Base-by-base conservation (phyloP, 176 grass and related monocot species). In the Aegilops speltoides region DNA sequence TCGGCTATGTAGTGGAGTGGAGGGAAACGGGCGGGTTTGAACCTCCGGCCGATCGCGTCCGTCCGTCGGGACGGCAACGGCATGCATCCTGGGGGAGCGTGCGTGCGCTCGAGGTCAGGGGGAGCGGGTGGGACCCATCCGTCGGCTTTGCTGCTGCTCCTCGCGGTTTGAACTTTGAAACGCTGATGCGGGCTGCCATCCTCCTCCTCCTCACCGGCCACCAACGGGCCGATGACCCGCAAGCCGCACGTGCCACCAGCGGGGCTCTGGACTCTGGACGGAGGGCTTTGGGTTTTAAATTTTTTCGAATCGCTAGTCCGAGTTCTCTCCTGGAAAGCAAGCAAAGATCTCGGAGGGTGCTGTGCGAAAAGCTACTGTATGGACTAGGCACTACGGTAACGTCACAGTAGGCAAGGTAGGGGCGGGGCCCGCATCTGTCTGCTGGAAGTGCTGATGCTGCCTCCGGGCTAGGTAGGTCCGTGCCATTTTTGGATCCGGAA, bases 31-130 rank as follows among this genome's bases (percentile, higher is more conserved):
- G n/a, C 3, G 13, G 5, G 67, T 80, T 56, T 40, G 57, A 84
- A 79, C 57, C 10, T 8, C 2, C 0, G 0, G 0, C 3, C 0
- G 66, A 61, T 68, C 79, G 1, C 3, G 5, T 20, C 89, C 74
- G 73, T 34, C 25, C 73, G 78, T 77, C 14, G 2, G n/a, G 11
- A 4, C 10, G 7, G 45, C 76, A 29, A 79, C 76, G 76, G 74
- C 10, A 11, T 41, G 2, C 40, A 3, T 12, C 62, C 14, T 56
- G 26, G 84, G 31, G 83, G 83, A 85, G 73, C 83, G 73, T 78
- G 72, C 31, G 20, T 50, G 43, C 43, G 68, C 19, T 59, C 54
- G 19, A 48, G 45, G 45, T 13, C 45, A 14, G 6, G 64, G 1
- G 19, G 62, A 29, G 11, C 43, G 32, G 31, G n/a, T 37, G 10